Base-by-base conservation (phyloP, 805 yeast genomes). In the Ogataea nakhonphanomensis region DNA sequence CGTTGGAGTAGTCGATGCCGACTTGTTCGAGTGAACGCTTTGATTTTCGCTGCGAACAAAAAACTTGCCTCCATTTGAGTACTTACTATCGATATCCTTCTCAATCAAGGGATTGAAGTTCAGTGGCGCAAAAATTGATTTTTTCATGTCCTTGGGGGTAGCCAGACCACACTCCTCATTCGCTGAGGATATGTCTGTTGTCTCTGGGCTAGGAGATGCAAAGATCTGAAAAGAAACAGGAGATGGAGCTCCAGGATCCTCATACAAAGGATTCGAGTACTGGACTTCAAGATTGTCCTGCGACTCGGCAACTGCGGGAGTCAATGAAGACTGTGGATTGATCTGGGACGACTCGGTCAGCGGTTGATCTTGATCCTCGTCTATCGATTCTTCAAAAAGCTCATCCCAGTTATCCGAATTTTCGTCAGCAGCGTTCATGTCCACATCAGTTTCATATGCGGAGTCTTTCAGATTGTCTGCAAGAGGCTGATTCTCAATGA, bases 41-140 rank as follows among this genome's bases (percentile, higher is more conserved):
- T 35, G 42, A 22, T 38, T 23, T 15, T 46, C 43, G 20, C 48
- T 50, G 21, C 49, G 53, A 11, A 84, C 86, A 56, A 80, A 89
- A 57, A 85, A 91, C 55, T 90, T 84, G 2, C 99, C 99, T 5
- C 99, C 99, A 48, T 74, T 73, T 9, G 82, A 81, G 54, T 91
- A 91, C 55, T 91, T 91, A 41, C 84, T 79, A 57, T 91, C 98
- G 28, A 91, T 80, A 43, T 76, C 79, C 33, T 76, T 74, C 41
- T 79, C 80, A 39, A 87, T 83, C 13, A 82, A 73, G 0, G 96
- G 95, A 52, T 86, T 84, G 64, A 89, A 90, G 30, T 74, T 71
- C 30, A 89, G 67, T 0, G 95, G 95, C 0, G 95, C 85, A 61
- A 88, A 90, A 0, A 82, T 78, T 30, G 95, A 85, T 41, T 65